Evolutionary conservation across 208 protist genomes (phyloP).

Genomic region (Leishmania turanica): DNA sequence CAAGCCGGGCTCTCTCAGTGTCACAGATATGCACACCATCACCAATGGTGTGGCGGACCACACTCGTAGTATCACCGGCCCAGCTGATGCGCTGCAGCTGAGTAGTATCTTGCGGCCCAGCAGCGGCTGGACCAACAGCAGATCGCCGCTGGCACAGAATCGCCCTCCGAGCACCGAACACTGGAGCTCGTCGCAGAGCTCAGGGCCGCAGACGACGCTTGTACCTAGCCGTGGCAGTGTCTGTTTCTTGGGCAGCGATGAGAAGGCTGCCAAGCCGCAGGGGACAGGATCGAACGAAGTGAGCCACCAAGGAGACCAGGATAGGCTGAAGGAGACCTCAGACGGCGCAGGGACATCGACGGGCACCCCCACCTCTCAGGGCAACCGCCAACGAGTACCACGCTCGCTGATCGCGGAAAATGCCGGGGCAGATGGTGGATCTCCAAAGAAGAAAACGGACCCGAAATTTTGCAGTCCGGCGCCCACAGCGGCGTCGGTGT

Average conservation of each 20-base stretch:
- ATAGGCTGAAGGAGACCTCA: not conserved
- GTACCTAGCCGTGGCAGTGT: conserved; percentile 14
- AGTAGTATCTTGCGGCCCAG: not conserved
- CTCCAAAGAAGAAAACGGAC: not conserved
- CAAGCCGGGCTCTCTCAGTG: not conserved
- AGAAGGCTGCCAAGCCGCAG: not conserved
- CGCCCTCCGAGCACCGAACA: not conserved
- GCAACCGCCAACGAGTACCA: not conserved
- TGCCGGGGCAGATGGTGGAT: not conserved
- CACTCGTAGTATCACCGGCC: not conserved
- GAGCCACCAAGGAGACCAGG: not conserved
- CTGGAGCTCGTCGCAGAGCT: not conserved
- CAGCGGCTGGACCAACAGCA: not conserved
- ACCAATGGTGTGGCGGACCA: not conserved
- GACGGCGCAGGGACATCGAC: no score
- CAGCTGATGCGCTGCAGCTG: not conserved
- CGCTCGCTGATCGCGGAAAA: not conserved
- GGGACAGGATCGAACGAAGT: not conserved
- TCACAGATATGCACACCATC: not conserved
- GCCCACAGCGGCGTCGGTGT: not conserved
- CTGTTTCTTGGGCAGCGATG: conserved; percentile 6
- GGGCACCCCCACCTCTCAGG: not conserved
- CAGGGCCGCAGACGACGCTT: no score
- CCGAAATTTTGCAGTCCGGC: not conserved
- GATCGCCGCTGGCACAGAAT: not conserved